These are phyloP conservation scores for Ophiosphaerella korrae DNA, from an alignment of 2,329 filamentous ascomycete genomes.

Conservation along the genomic window DNA sequence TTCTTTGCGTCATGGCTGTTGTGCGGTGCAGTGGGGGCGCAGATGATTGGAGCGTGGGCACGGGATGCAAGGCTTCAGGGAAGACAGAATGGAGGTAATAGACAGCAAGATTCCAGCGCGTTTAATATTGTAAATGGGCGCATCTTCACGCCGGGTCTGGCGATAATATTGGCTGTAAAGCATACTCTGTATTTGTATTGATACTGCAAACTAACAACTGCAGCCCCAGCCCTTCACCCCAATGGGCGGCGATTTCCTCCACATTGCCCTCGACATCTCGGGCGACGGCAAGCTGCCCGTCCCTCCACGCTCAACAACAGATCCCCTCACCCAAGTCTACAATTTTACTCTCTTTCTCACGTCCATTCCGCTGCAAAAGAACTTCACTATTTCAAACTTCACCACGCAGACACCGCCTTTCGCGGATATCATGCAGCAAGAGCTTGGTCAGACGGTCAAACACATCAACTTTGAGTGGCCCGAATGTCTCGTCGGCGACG, in stretches of 20 bases:
- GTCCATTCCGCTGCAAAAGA: conserved; percentile 65
- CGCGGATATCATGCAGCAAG: conserved; percentile 67
- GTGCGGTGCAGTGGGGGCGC: conserved; percentile 23
- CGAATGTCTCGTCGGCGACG: conserved; percentile 68
- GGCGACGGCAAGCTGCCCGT: conserved; percentile 68
- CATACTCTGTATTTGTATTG: background rate
- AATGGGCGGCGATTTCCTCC: conserved; percentile 55
- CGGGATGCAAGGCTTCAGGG: conserved; percentile 6
- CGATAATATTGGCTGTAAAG: conserved; percentile 64
- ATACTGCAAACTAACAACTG: conserved; percentile 9
- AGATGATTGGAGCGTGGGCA: conserved; percentile 36
- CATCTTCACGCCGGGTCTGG: conserved; percentile 71
- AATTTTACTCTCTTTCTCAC: conserved; percentile 72
- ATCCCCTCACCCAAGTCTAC: conserved; percentile 63
- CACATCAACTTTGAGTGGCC: conserved; percentile 77
- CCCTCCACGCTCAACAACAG: conserved; percentile 57
- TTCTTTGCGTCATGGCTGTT: conserved; percentile 25
- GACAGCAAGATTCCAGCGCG: conserved; percentile 31
- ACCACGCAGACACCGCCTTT: conserved; percentile 59
- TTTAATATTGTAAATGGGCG: conserved; percentile 69
- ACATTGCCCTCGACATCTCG: conserved; percentile 70
- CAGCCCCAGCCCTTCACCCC: conserved; percentile 46
- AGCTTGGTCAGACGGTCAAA: conserved; percentile 71
- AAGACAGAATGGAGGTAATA: conserved; percentile 28
- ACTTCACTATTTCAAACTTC: conserved; percentile 71